Base-by-base conservation (phyloP, 257 asterid species). In the Nicotiana tabacum region DNA sequence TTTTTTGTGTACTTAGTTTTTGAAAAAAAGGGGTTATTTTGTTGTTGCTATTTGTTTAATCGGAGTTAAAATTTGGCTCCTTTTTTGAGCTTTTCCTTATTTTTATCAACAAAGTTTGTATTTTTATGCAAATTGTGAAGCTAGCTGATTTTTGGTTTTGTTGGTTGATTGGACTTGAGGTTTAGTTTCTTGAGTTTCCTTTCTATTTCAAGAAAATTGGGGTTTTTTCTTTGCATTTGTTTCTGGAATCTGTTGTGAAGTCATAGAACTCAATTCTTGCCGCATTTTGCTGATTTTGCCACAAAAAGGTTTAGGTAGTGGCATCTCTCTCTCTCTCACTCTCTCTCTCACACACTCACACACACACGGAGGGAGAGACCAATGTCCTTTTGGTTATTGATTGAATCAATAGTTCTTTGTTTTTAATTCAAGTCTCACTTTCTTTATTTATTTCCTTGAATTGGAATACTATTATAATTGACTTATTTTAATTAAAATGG, bases 371-470 rank as follows among this genome's bases (percentile, higher is more conserved):
- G 35, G 35, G 35, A 33, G 3, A 48, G 62, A 24, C 37, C 48
- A 72, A 46, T 72, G 60, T 43, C n/a, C 15, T 74, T 48, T 48
- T 48, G 64, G 80, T 74, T 39, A 74, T 43, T 72, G 60, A 43
- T 21, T 21, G 24, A 74, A 48, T 74, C 62, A 74, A 27, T n/a
- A 27, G 13, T 27, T 13, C 43, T 74, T 74, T 74, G 80, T 48
- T 74, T 74, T 74, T 48, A 24, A 24, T 48, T 29, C 62, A 48
- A 39, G 61, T 74, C 62, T 3, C n/a, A 24, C 62, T 18, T 74
- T 27, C 43, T 74, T 74, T 74, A 74, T 13, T 51, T 62, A 74
- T 74, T 74, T 74, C 62, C 80, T 74, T 74, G 0, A 74, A 27
- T 43, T 51, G 43, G 48, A 29, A 27, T 17, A 51, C 62, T 74